These are phyloP conservation scores for Metarhizium guizhouense DNA, from an alignment of 2,329 filamentous ascomycete genomes.

Conservation along the genomic window DNA sequence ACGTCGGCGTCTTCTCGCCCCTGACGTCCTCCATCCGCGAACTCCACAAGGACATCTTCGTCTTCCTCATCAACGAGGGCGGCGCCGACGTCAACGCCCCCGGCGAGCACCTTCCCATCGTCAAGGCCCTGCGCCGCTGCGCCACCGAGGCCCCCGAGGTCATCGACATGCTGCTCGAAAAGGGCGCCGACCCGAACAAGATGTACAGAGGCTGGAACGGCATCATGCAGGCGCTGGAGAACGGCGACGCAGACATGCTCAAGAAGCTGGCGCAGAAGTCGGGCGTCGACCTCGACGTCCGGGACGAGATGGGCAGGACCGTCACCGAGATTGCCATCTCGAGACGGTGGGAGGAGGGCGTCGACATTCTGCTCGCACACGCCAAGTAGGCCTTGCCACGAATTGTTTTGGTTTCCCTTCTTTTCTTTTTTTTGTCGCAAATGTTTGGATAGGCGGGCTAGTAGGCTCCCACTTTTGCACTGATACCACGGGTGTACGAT, in stretches of 20 bases:
- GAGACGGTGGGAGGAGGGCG: conserved; percentile 50
- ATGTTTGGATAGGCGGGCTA: background rate
- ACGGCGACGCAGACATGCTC: conserved; percentile 48
- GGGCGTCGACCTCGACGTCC: conserved; percentile 40
- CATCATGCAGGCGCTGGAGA: conserved; percentile 56
- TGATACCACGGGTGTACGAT: background rate
- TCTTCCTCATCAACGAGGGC: conserved; percentile 51
- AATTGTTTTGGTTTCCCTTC: too few species aligned
- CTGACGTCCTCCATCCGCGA: conserved; percentile 61
- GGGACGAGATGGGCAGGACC: conserved; percentile 44
- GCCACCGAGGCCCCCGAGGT: conserved; percentile 48
- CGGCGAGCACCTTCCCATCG: conserved; percentile 61
- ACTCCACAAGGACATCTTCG: conserved; percentile 49
- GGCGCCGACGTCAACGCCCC: conserved; percentile 57
- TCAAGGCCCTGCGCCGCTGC: conserved; percentile 57
- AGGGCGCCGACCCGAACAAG: conserved; percentile 59
- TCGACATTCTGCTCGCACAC: conserved; percentile 36
- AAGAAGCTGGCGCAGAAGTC: conserved; percentile 39
- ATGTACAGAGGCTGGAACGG: conserved; percentile 59
- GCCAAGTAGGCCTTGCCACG: conserved; percentile 1
- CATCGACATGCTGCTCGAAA: conserved; percentile 51
- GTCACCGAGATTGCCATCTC: conserved; percentile 50
- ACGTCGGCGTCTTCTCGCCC: conserved; percentile 62
- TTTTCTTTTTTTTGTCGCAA: background rate
- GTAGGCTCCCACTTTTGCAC: background rate